Base-by-base conservation (phyloP, 352 stramenopile species). In the Pythium aquatile region DNA sequence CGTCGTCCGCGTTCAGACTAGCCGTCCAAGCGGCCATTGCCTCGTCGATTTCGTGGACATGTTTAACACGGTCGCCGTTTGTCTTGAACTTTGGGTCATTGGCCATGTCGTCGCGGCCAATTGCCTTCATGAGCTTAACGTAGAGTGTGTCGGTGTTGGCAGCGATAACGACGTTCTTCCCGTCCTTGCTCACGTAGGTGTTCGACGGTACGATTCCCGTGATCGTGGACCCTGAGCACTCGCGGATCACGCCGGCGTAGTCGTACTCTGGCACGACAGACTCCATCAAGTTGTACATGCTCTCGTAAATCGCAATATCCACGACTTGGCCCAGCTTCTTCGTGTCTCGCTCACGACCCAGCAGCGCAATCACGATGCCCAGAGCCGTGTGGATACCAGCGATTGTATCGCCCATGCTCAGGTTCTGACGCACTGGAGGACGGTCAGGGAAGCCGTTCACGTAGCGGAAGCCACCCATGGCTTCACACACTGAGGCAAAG, bases 201-300 rank as follows among this genome's bases (percentile, higher is more conserved):
- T 94, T 94, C 26, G 83, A 92, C 2, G 87, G 87, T 14, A 96
- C 87, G 42, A 96, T 95, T 48, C 87, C 87, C 20, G 86, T 96
- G 58, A 96, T 89, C 7, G 87, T 96, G 6, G 86, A 94, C 3
- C 87, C 87, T 1, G 87, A 96, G 58, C 86, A 91, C 68, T 94
- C 81, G 20, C 87, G 87, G 48, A 95, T 65, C 11, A 81, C 73
- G 6, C 86, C 85, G 1, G 84, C 79, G 70, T 92, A 93, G 65
- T 91, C 85, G 68, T 91, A 94, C 61, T 96, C 87, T 29, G 83
- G 82, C 51, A 96, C 73, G 9, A 94, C 83, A 6, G 85, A 84
- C 62, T 96, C 87, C 68, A 96, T 86, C 55, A 96, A 69, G 37
- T 93, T 91, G 65, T 85, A 96, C 79, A 96, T 93, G 35, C 78